phyloP scores from a whole-genome alignment of 495 filamentous ascomycete species.

The Aspergillus leporis region DNA sequence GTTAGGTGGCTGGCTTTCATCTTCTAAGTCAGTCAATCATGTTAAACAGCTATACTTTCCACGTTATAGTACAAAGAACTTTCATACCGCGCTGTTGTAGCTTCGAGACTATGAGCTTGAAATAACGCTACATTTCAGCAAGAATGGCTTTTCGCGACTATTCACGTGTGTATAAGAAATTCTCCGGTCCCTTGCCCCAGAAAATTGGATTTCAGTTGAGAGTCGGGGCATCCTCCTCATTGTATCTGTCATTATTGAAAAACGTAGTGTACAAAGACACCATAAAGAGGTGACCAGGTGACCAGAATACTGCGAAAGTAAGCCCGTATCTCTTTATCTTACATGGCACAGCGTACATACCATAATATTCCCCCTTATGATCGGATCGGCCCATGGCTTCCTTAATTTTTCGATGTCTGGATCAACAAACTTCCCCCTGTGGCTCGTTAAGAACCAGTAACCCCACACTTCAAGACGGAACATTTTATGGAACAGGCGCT shows the following conservation, averaged over 20 bases:
- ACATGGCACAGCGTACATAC: too few relatives aligned
- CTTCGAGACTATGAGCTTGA: too few relatives aligned
- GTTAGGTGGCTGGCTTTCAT: too few relatives aligned
- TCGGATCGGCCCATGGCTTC: conserved; percentile 39
- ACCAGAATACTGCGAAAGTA: too few relatives aligned
- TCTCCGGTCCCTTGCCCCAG: conserved; percentile 36
- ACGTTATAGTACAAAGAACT: too few relatives aligned
- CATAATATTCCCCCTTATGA: conserved; percentile 38
- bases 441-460: conserved; percentile 38
- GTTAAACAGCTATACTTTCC: too few relatives aligned
- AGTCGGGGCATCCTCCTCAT: conserved; percentile 23
- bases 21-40: too few relatives aligned
- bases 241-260: conserved; percentile 37
- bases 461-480: conserved; percentile 37
- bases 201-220: conserved; percentile 38
- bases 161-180: conserved; percentile 25
- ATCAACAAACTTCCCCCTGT: conserved; percentile 26
- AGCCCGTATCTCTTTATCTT: too few relatives aligned
- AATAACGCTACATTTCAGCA: conserved; percentile 37
- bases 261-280: conserved; percentile 37
- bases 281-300: conserved; percentile 41
- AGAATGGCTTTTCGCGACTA: conserved; percentile 32
- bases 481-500: conserved; percentile 35
- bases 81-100: too few relatives aligned
- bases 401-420: conserved; percentile 35